These are phyloP conservation scores for Naganishia cerealis DNA, from an alignment of 1,284 basidiomycete genomes.

Conservation along the genomic window DNA sequence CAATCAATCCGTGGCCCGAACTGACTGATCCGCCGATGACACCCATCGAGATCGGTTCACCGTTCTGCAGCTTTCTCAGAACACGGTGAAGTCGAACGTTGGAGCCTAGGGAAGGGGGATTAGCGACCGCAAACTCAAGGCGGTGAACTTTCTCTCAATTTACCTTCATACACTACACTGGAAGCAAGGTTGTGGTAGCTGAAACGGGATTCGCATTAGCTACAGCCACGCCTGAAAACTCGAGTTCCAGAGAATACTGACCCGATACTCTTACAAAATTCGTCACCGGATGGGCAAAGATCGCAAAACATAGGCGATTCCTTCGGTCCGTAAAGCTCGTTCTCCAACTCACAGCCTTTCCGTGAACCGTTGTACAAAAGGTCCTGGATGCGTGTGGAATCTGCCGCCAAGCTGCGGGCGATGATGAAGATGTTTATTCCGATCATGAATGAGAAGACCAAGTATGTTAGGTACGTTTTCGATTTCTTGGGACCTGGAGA, in stretches of 20 bases:
- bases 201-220: neutral
- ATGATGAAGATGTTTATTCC: constrained; percentile 28
- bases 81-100: constrained; percentile 26
- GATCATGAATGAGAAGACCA: constrained; percentile 23
- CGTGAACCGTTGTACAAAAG: neutral
- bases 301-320: constrained; percentile 19
- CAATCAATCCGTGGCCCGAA: constrained; percentile 27
- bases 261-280: constrained; percentile 25
- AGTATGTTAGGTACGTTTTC: constrained; percentile 6
- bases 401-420: constrained; percentile 8
- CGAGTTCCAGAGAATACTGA: neutral
- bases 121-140: neutral
- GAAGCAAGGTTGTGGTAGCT: constrained; percentile 20
- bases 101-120: neutral
- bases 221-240: too few relatives aligned
- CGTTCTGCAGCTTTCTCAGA: constrained; percentile 26
- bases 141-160: neutral
- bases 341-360: neutral
- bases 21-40: constrained; percentile 30
- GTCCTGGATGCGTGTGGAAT: neutral
- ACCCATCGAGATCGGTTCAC: constrained; percentile 25
- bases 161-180: constrained; percentile 18
- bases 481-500: neutral
- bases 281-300: constrained; percentile 19
- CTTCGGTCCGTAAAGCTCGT: constrained; percentile 10